Conservation (phyloP, 2,329 filamentous ascomycete genomes). For the Scytalidium lignicola region DNA sequence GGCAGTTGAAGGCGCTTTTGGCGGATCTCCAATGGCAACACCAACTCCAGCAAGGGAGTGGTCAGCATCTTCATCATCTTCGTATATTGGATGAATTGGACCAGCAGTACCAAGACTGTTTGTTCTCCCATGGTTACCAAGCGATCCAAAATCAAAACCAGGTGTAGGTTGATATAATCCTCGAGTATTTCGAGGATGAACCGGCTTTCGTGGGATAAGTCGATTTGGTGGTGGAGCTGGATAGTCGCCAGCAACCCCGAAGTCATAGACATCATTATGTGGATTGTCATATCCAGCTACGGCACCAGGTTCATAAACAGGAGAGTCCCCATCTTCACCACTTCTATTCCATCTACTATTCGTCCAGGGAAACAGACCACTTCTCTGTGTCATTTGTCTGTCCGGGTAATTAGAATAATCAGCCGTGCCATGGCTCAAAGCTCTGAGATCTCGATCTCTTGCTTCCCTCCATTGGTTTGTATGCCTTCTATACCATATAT, state of each 20-base stretch:
- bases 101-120: conserved; percentile 42
- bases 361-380: conserved; percentile 19
- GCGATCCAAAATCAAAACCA: conserved; percentile 33
- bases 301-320: conserved; percentile 21
- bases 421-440: conserved; percentile 37
- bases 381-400: conserved; percentile 14
- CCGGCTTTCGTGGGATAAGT: conserved; percentile 30
- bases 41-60: conserved; percentile 14
- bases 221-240: conserved; percentile 10
- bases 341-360: conserved; percentile 18
- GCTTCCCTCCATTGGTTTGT: conserved; percentile 31
- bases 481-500: conserved; percentile 45
- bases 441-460: conserved; percentile 50
- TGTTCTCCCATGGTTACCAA: conserved; percentile 33
- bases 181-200: conserved; percentile 29
- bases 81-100: conserved; percentile 58
- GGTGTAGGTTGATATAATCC: conserved; percentile 35
- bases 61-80: conserved; percentile 47
- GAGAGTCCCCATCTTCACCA: conserved; percentile 8
- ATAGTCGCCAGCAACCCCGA: conserved; percentile 9
- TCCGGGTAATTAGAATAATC: conserved; percentile 12
- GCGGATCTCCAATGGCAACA: conserved; percentile 15
- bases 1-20: conserved; percentile 2
- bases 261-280: conserved; percentile 12
- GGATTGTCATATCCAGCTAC: conserved; percentile 21